Percentiles rank a stretch among this genome's conserved stretches.
Conservation (phyloP, 1,139 yeast genomes). For the Kodamaea suecica region DNA sequence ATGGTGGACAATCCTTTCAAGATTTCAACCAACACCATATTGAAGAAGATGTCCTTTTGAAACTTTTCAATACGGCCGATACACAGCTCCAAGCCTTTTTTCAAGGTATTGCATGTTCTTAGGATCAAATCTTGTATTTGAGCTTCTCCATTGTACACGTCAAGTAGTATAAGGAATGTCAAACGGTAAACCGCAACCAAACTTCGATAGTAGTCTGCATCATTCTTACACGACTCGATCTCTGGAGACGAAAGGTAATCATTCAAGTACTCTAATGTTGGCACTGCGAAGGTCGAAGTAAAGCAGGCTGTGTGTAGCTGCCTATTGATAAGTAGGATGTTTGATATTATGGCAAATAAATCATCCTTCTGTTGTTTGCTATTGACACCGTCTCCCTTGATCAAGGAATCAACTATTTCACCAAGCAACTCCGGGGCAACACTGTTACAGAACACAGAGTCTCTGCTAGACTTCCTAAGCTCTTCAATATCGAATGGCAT, state of each 20-base stretch:
- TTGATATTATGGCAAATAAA: slow-evolving; percentile 24
- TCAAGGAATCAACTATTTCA: slow-evolving; percentile 12
- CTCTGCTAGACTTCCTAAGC: slow-evolving; percentile 19
- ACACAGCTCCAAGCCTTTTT: slow-evolving; percentile 16
- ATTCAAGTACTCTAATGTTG: slow-evolving; percentile 17
- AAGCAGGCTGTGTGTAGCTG: slow-evolving; percentile 20
- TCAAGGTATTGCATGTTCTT: slow-evolving; percentile 15
- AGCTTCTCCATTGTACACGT: slow-evolving; percentile 10
- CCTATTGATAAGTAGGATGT: slow-evolving; percentile 28
- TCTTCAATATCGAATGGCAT: slow-evolving; percentile 6
- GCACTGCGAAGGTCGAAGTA: slow-evolving; percentile 20
- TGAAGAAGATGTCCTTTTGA: slow-evolving; percentile 9
- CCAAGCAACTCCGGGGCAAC: slow-evolving; percentile 19
- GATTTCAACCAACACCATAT: slow-evolving; percentile 24
- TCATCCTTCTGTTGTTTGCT: slow-evolving; percentile 16
- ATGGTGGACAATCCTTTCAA: slow-evolving; percentile 27
- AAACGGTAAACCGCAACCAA: slow-evolving; percentile 27
- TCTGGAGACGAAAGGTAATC: slow-evolving; percentile 8
- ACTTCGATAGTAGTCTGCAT: slow-evolving; percentile 13
- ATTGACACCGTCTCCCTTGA: not conserved
- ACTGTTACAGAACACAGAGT: slow-evolving; percentile 20
- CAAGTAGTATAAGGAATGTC: slow-evolving; percentile 26
- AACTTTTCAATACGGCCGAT: slow-evolving; percentile 9
- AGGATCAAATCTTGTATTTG: slow-evolving; percentile 7
- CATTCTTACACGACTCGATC: slow-evolving; percentile 4